A percentile compares a stretch with the other conserved stretches of the same genome.
These are phyloP conservation scores for Drechslerella dactyloides DNA, from an alignment of 2,329 filamentous ascomycete species.

Conservation along the genomic window DNA sequence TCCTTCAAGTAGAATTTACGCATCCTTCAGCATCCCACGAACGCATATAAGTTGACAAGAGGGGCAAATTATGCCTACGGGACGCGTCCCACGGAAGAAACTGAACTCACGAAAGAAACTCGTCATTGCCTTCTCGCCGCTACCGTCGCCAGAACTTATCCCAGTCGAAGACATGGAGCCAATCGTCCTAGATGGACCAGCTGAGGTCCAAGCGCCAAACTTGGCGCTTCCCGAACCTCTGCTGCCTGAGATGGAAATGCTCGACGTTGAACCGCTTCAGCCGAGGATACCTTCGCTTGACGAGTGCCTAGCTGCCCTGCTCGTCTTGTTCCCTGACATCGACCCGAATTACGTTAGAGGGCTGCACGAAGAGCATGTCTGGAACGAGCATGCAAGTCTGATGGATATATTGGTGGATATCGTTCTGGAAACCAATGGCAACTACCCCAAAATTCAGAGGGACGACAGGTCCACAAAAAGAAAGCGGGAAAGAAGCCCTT, in stretches of 20 bases:
- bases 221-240: neutral
- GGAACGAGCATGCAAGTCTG: conserved; percentile 53
- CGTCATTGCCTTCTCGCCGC: neutral
- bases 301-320: conserved; percentile 57
- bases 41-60: neutral
- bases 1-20: no score
- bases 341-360: conserved; percentile 58
- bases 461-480: conserved; percentile 57
- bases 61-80: neutral
- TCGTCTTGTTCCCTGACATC: conserved; percentile 62
- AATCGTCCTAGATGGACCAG: neutral
- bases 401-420: conserved; percentile 59
- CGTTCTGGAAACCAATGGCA: conserved; percentile 58
- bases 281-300: conserved; percentile 29
- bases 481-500: conserved; percentile 56
- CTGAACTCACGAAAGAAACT: neutral
- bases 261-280: neutral
- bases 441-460: conserved; percentile 61
- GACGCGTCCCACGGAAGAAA: neutral
- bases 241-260: conserved; percentile 25
- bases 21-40: no score
- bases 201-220: neutral
- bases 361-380: conserved; percentile 56
- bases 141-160: neutral
- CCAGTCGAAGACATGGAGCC: neutral